Evolutionary conservation across 108 stramenopile species (phyloP).

Genomic region (Cyclotella baltica): DNA sequence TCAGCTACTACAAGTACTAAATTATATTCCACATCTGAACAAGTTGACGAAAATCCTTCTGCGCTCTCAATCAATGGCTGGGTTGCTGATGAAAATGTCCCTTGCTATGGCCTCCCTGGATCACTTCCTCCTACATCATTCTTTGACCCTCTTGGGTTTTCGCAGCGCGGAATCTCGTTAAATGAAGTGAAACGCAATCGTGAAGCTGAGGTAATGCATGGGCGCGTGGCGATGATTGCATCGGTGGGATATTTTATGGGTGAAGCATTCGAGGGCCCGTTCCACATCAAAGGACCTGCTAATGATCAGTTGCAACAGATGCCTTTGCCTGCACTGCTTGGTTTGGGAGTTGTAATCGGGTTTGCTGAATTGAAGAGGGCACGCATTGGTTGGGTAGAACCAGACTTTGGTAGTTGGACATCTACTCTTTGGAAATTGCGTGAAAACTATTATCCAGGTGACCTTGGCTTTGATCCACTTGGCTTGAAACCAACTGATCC

Average conservation of each 20-base stretch:
- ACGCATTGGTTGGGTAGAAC: slow-evolving; percentile 77
- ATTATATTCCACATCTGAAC: slow-evolving; percentile 19
- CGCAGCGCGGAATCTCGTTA: slow-evolving; percentile 58
- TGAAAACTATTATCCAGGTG: slow-evolving; percentile 85
- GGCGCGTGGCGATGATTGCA: slow-evolving; percentile 78
- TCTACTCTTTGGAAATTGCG: slow-evolving; percentile 61
- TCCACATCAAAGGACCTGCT: slow-evolving; percentile 72
- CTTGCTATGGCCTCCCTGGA: slow-evolving; percentile 75
- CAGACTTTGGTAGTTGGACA: slow-evolving; percentile 48
- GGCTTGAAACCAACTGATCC: slow-evolving; percentile 78
- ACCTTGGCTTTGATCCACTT: slow-evolving; percentile 89
- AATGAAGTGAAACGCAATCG: slow-evolving; percentile 70
- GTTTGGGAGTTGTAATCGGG: slow-evolving; percentile 59
- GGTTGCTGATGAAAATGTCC: slow-evolving; percentile 48
- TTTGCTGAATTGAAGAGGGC: slow-evolving; percentile 72
- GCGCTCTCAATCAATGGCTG: slow-evolving; percentile 66
- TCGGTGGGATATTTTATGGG: slow-evolving; percentile 57
- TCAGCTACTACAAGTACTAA: neutral
- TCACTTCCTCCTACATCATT: slow-evolving; percentile 60
- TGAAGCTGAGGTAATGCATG: slow-evolving; percentile 79
- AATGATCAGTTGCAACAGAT: slow-evolving; percentile 81
- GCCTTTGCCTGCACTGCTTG: slow-evolving; percentile 47
- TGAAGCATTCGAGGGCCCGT: slow-evolving; percentile 55
- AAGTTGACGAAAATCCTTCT: slow-evolving; percentile 18
- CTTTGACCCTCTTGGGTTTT: slow-evolving; percentile 84